Evolutionary conservation across 140 eudicot genomes (phyloP), one percentile per base, ranked within the genome.

Genomic region (Flaveria floridana): DNA sequence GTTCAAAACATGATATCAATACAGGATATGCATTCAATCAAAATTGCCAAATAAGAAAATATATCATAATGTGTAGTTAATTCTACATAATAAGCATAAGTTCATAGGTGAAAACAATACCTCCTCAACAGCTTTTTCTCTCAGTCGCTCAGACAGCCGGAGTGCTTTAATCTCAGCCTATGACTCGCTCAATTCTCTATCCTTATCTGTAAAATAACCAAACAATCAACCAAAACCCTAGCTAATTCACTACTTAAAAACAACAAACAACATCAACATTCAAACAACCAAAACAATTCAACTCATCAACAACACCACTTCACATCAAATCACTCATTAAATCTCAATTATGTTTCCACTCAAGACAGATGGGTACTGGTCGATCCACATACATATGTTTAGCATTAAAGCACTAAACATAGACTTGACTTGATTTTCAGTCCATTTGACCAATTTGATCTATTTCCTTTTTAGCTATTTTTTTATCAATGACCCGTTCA

Each of bases 111-210:
- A 67, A 75, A 37, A 39, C 26, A 5, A 67, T 68, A 93, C 97
- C 97, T 93, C 98, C 84, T 93, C 97, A 70, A 93, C 96, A 10
- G 98, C 98, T 72, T 93, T 93, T 78, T 93, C 98, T 16, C 94
- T 77, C 30, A 86, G 84, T 12, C 98, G 87, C 70, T 93, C 97
- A 2, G 98, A 93, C 16, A 85, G 78, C 86, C 78, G 87, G 41
- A 93, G 77, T 2, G 96, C 97, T 85, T 83, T 93, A 85, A 90
- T 93, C 86, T 90, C 93, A 8, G 94, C 92, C 19, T 88, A 94
- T 1, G 98, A 91, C 75, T 93, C 98, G 11, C 83, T 78, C 73
- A 93, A 80, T 71, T 90, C 97, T 58, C 98, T 81, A 37, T 90
- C 97, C 93, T 90, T 93, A 77, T 93, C 97, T 93, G 76, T 77